Percentiles rank a stretch among this genome's conserved stretches.
These are phyloP conservation scores for Cubamyces sp. DNA, from an alignment of 768 basidiomycete genomes.

Conservation along the genomic window DNA sequence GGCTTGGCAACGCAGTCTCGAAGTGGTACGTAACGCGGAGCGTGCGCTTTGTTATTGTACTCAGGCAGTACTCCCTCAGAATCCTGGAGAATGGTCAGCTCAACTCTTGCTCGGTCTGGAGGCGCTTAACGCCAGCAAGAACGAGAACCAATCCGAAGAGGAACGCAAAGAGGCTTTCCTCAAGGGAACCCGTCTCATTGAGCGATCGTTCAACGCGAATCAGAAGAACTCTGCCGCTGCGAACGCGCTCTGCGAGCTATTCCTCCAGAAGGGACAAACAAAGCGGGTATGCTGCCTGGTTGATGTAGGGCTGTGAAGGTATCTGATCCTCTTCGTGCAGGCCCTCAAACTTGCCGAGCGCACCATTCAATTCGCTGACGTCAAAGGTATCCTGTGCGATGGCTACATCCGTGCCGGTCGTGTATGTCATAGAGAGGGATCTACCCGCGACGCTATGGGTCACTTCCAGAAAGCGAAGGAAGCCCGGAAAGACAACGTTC, in stretches of 20 bases:
- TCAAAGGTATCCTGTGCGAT: slow-evolving; percentile 80
- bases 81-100: slow-evolving; percentile 78
- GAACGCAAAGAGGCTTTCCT: slow-evolving; percentile 66
- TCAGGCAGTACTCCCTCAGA: slow-evolving; percentile 43
- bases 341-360: slow-evolving; percentile 93
- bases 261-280: slow-evolving; percentile 70
- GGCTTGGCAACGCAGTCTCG: slow-evolving; percentile 90
- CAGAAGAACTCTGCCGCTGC: slow-evolving; percentile 81
- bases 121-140: slow-evolving; percentile 84
- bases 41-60: too few species aligned
- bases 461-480: slow-evolving; percentile 71
- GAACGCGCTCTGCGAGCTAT: slow-evolving; percentile 80
- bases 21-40: slow-evolving; percentile 62
- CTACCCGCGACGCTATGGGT: slow-evolving; percentile 62
- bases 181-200: slow-evolving; percentile 69
- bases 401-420: slow-evolving; percentile 85
- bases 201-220: slow-evolving; percentile 80
- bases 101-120: slow-evolving; percentile 85
- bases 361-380: slow-evolving; percentile 93
- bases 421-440: slow-evolving; percentile 74
- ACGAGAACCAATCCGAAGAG: slow-evolving; percentile 60
- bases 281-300: slow-evolving; percentile 49
- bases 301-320: neutral
- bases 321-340: slow-evolving; percentile 39
- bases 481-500: slow-evolving; percentile 71